A percentile compares a stretch with the other conserved stretches of the same genome.
These are phyloP conservation scores for Breviolum minutum DNA, from an alignment of 73 alveolate species.

Conservation along the genomic window DNA sequence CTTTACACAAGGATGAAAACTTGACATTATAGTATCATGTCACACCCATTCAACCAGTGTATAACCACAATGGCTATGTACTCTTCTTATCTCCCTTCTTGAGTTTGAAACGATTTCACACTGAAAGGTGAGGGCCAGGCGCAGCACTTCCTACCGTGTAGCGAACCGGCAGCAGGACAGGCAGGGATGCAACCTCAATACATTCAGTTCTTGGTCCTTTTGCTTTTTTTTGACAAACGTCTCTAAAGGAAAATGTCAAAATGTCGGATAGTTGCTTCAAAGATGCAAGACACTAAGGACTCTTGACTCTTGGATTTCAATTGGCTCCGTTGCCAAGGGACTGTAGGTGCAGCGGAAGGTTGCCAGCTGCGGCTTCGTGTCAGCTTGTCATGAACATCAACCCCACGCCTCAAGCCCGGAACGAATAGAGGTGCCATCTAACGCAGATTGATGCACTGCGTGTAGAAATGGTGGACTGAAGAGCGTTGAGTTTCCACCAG, in stretches of 20 bases:
- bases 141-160: conserved; percentile 36
- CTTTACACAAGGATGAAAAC: no score
- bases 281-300: neutral
- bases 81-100: no score
- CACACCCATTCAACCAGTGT: no score
- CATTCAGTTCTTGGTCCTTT: neutral
- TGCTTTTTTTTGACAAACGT: neutral
- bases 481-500: no score
- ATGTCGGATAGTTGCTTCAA: neutral
- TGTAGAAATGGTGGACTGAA: no score
- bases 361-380: conserved; percentile 53
- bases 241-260: neutral
- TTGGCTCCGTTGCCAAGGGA: neutral
- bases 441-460: neutral
- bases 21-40: no score
- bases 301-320: neutral
- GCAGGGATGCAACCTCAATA: neutral
- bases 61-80: no score
- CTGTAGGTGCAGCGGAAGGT: neutral
- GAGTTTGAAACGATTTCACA: no score
- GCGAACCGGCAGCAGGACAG: conserved; percentile 41
- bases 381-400: neutral
- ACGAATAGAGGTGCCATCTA: neutral
- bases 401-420: neutral
- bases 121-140: neutral